Evolutionary conservation across 352 stramenopile genomes (phyloP), one percentile per base, ranked within the genome.

Genomic region (Globisporangium middletonii): DNA sequence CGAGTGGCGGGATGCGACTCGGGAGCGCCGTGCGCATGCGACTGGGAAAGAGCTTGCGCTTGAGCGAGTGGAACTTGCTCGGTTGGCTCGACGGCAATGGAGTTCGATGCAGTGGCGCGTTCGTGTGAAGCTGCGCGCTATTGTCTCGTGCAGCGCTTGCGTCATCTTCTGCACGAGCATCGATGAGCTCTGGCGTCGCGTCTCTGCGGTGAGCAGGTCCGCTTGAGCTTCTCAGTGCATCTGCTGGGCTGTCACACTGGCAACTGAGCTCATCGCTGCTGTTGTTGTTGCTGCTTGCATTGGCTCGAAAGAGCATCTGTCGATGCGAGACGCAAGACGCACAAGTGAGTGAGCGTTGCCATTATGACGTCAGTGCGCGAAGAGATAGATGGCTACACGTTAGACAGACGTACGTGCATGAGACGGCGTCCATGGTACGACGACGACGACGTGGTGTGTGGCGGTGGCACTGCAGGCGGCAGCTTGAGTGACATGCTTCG

Each of bases 41-140:
- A 16, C 65, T 76, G 12, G 75, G 75, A 50, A 87, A 87, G 1
- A 87, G 43, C 37, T 85, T 85, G 5, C 77, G 64, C 58, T 85
- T 85, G 52, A 87, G 53, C 12, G 65, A 64, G 43, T 66, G 64
- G 53, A 87, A 80, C 62, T 75, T 81, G 44, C 59, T 66, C 13
- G 50, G 62, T 9, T 16, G 38, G 33, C 19, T 37, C 4, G 19
- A 23, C 13, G 45, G 35, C 4, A 35, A 5, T 12, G 50, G 47
- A 1, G 27, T 16, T 1, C 26, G 33, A 26, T 26, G 37, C 27
- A 19, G 38, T 9, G 18, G 8, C 16, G 4, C 9, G 26, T 12
- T n/a, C n/a, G 43, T 52, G 27, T 28, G n/a, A n/a, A 7, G n/a
- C 26, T 49, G 18, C 19, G 27, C 28, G 9, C 28, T 4, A 28